Base-by-base conservation (phyloP, 1,284 basidiomycete genomes). In the Erythrobasidium hasegawianum region DNA sequence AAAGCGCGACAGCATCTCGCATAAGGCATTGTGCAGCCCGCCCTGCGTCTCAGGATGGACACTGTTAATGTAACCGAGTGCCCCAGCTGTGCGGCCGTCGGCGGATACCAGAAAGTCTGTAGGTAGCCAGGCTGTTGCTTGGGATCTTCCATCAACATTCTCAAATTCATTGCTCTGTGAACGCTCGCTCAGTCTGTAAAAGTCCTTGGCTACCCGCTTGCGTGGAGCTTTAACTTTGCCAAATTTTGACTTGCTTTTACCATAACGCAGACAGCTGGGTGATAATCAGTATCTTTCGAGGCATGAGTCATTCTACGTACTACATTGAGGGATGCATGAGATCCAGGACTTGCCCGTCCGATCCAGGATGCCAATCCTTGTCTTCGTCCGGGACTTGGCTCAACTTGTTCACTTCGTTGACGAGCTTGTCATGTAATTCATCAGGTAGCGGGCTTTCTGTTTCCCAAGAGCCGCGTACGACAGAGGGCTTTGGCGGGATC, bases 61-160 rank as follows among this genome's bases (percentile, higher is more conserved):
- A 65, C 83, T 81, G 74, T 84, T 84, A 75, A 84, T 83, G 74
- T 84, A 84, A 0, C 41, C 40, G n/a, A 43, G 20, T 22, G 33
- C 14, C 8, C 54, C 47, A 14, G 38, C 26, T 4, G 80, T 80
- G 22, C 59, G 24, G 57, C 67, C 75, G 5, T 75, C 65, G 5
- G 72, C 54, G 9, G 79, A 77, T 26, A 84, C 73, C 39, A 69
- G 71, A 27, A 83, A 79, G 49, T 81, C 77, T 7, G 83, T 78
- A 9, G 84, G 83, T 11, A 85, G 75, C 67, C 80, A 77, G 7
- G 18, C 24, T 2, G 38, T 47, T 9, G 13, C 20, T 1, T 1
- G 14, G 26, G 55, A 59, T 4, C 26, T 16, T 22, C 33, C 55
- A 7, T 26, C 50, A 20, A 4, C 5, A 5, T 8, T 27, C 20